These are phyloP conservation scores for Exophiala dermatitidis DNA, from an alignment of 2,329 filamentous ascomycete species.

Conservation along the genomic window DNA sequence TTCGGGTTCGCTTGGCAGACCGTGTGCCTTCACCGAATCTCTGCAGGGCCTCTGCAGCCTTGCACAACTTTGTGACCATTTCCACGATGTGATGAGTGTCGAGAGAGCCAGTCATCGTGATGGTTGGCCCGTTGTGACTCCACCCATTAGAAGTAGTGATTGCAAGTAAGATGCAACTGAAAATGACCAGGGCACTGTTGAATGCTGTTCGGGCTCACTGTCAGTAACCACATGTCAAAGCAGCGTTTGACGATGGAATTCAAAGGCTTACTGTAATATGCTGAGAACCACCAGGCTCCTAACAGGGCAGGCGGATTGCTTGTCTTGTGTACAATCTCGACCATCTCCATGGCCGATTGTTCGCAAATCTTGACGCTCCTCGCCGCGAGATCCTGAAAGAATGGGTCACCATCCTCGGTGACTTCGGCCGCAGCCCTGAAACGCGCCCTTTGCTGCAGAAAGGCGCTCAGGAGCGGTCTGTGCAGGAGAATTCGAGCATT, in stretches of 20 bases:
- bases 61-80: constrained; percentile 14
- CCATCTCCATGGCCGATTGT: constrained; percentile 32
- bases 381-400: constrained; percentile 16
- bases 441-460: constrained; percentile 11
- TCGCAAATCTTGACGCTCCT: constrained; percentile 28
- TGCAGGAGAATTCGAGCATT: constrained; percentile 20
- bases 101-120: constrained; percentile 3
- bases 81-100: constrained; percentile 12
- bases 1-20: constrained; percentile 16
- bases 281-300: constrained; percentile 39
- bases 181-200: constrained; percentile 33
- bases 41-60: constrained; percentile 15
- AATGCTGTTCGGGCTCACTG: constrained; percentile 26
- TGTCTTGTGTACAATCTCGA: constrained; percentile 29
- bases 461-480: constrained; percentile 16
- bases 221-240: constrained; percentile 17
- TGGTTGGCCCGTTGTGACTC: constrained; percentile 3
- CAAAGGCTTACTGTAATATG: constrained; percentile 33
- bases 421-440: not conserved
- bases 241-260: constrained; percentile 4
- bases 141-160: constrained; percentile 9
- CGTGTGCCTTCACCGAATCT: constrained; percentile 19
- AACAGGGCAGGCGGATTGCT: constrained; percentile 27
- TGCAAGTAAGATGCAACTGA: constrained; percentile 25
- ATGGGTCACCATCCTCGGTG: constrained; percentile 11